Conservation (phyloP, 2,329 filamentous ascomycete genomes). For the Diaporthe vaccinii region DNA sequence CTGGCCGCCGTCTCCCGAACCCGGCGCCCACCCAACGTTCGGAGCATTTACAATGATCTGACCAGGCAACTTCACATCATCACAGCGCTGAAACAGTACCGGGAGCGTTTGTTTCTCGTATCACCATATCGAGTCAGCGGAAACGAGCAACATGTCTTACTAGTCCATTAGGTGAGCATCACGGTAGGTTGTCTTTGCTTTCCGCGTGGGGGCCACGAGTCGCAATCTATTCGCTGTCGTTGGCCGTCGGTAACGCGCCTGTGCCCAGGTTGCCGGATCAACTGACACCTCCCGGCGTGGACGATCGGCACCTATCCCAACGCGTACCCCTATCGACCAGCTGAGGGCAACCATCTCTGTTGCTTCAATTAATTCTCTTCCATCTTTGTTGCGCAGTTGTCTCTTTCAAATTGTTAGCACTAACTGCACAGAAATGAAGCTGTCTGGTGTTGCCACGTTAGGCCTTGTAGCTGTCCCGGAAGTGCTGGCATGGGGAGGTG, state of each 20-base stretch:
- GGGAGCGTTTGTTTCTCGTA: neutral
- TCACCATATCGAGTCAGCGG: slow-evolving; percentile 10
- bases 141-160: neutral
- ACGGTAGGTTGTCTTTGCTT: slow-evolving; percentile 7
- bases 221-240: slow-evolving; percentile 36
- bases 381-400: neutral
- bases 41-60: slow-evolving; percentile 9
- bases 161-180: neutral
- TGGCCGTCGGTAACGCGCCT: slow-evolving; percentile 4
- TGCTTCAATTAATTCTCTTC: neutral
- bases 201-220: slow-evolving; percentile 11
- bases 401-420: neutral
- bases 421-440: slow-evolving; percentile 46
- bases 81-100: neutral
- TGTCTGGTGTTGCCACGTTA: slow-evolving; percentile 47
- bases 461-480: slow-evolving; percentile 51
- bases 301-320: neutral
- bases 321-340: slow-evolving; percentile 12
- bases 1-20: neutral
- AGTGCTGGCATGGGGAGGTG: slow-evolving; percentile 58
- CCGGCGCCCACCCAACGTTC: neutral
- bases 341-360: neutral
- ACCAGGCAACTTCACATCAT: slow-evolving; percentile 9
- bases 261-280: slow-evolving; percentile 36
- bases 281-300: slow-evolving; percentile 34